These are phyloP conservation scores for Penicillium silybi DNA, from an alignment of 495 filamentous ascomycete species.

Conservation along the genomic window DNA sequence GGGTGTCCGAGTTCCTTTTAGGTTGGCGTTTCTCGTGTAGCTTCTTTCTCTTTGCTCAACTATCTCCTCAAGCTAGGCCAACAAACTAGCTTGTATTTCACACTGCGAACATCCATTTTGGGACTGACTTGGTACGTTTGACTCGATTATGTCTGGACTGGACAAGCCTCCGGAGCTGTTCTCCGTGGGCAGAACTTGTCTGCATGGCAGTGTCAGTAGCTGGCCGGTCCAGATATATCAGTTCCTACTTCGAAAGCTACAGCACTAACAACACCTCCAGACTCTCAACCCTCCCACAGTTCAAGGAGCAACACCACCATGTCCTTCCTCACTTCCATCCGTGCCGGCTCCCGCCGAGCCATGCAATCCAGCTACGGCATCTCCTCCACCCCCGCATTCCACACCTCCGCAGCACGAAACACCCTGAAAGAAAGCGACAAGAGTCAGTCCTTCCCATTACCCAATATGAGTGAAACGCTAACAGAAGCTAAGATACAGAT, in stretches of 20 bases:
- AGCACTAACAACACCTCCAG: neutral
- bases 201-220: neutral
- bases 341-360: slow-evolving; percentile 20
- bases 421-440: slow-evolving; percentile 35
- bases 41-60: neutral
- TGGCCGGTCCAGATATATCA: neutral
- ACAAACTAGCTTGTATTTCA: neutral
- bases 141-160: neutral
- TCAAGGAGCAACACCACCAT: slow-evolving; percentile 13
- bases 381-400: slow-evolving; percentile 22
- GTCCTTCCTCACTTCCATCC: slow-evolving; percentile 32
- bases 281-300: neutral
- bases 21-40: neutral
- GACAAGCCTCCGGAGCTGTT: neutral
- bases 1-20: neutral
- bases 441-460: slow-evolving; percentile 18
- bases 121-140: neutral
- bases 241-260: neutral
- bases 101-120: neutral
- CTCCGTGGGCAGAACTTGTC: neutral
- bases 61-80: no score
- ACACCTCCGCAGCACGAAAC: slow-evolving; percentile 23
- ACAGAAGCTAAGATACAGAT: slow-evolving; percentile 23
- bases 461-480: neutral
- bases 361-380: slow-evolving; percentile 12